Evolutionary conservation across 2,329 filamentous ascomycete genomes (phyloP), one percentile per base, ranked within the genome.

Genomic region (Dothideomycetidae sp.): DNA sequence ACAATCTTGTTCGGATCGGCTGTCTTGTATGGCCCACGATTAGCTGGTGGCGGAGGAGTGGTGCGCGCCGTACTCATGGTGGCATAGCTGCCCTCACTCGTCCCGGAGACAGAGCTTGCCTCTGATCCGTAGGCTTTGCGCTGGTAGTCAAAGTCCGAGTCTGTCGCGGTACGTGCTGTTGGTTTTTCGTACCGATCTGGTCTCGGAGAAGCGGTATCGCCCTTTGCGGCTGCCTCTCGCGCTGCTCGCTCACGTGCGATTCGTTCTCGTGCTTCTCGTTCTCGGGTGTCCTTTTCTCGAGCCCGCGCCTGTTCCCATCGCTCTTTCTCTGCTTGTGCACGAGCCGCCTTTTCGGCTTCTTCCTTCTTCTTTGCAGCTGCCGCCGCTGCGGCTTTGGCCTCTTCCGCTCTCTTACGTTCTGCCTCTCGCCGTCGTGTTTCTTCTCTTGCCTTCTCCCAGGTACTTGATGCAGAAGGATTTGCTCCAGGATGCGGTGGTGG

Each of bases 1-100:
- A 93, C 78, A 53, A 98, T 90, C 69, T 98, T 98, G 62, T 93
- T 77, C 0, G 88, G 86, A 54, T 96, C 84, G 46, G 81, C 82
- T 17, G 85, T 94, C 23, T 75, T 71, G 59, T 94, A 96, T 2
- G 82, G 73, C 2, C 77, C 75, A 33, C 81, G 74, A 46, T 78
- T 70, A 3, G 81, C 85, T 1, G 81, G 78, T 11, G 86, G 84
- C 5, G 86, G 82, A n/a, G n/a, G n/a, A 4, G 82, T 83, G 5
- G 86, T 93, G 41, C 76, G 75, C 9, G 82, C 71, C 1, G 86
- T 94, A 11, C 82, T 85, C 42, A 83, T 75, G 7, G 84, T 92
- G 1, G 81, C 72, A 58, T 88, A 94, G 1, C 84, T 93, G 10
- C 80, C 81, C 51, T 93, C 84, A 11, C 85, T 93, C 50, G 78